Base-by-base conservation (phyloP, 2,329 filamentous ascomycete genomes). In the Phaeomoniella chlamydospora region DNA sequence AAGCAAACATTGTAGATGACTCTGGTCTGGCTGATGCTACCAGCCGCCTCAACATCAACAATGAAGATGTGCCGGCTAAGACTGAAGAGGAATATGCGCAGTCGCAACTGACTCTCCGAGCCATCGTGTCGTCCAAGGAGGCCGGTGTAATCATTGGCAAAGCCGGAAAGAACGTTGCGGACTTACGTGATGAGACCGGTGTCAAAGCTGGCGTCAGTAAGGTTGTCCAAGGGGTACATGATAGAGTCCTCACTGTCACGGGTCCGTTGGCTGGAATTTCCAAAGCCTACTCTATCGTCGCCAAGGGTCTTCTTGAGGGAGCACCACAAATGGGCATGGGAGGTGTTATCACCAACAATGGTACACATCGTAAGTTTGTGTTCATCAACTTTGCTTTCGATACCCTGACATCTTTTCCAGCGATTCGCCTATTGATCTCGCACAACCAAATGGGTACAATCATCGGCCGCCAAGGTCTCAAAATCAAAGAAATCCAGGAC, bases 401-500 rank as follows among this genome's bases (percentile, higher is more conserved):
- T 16, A 13, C 31, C 37, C 32, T 36, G 36, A 37, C 50, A 48
- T 34, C 29, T 34, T 36, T 15, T 41, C 15, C 47, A 98, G 90
- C 90, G 42, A 83, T 98, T 59, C 94, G 94, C 55, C 78, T 98
- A 18, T 79, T 98, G 56, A 96, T 98, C 60, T 98, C 90, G 19
- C 88, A 98, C 68, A 96, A 96, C 60, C 90, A 98, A 64, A 98
- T 98, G 90, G 90, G 90, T 43, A 98, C 90, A 51, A 94, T 98
- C 64, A 98, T 98, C 55, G 90, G 90, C 51, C 78, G 86, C 46
- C 83, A 92, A 58, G 90, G 90, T 40, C 71, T 94, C 47, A 98
- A 96, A 70, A 98, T 98, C 70, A 98, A 98, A 72, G 84, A 94
- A 58, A 98, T 98, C 48, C 90, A 98, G 59, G 90, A 98, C 58